Base-by-base conservation (phyloP, 164 flowering plant species). In the Buxus sempervirens region DNA sequence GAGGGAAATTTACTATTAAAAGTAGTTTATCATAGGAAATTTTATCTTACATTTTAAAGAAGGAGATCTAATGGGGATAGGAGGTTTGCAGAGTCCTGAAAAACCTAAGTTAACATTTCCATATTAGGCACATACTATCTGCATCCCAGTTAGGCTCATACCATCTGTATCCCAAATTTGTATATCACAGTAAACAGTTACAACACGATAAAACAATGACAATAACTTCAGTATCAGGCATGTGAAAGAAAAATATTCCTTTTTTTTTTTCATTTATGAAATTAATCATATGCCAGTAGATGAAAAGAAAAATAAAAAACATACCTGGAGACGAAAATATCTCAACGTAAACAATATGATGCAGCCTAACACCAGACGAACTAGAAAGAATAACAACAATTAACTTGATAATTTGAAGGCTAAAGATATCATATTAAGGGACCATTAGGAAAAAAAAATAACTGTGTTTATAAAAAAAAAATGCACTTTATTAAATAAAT, bases 321-420 rank as follows among this genome's bases (percentile, higher is more conserved):
- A 68, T 80, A 89, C 97, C 96, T 93, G 90, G 64, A 78, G 62
- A 54, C 98, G 92, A 60, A 87, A 86, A 69, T 88, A 85, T 5
- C 89, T 80, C 27, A 92, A 63, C 38, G 97, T 83, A 38, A 72
- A 80, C 73, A 91, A 72, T 61, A 90, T 74, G 75, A 88, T 72
- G 77, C 74, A 76, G 16, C 98, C 93, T 66, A 96, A 74, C 62
- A 81, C 82, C 85, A 91, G 55, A 64, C 98, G 98, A 72, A 87
- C 98, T 95, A 70, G 55, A 74, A 56, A 63, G 73, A 62, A 19
- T 48, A 59, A 10, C 0, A 55, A 57, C 45, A 48, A n/a, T 51
- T 56, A 45, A 20, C 20, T 20, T 62, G 42, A 16, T 9, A 26
- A 32, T 18, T 57, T 64, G 32, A 26, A 64, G 13, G 23, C 54